Percentiles rank a stretch among this genome's conserved stretches.
phyloP scores from a whole-genome alignment of 257 asterid species.

The Nicotiana undulata region DNA sequence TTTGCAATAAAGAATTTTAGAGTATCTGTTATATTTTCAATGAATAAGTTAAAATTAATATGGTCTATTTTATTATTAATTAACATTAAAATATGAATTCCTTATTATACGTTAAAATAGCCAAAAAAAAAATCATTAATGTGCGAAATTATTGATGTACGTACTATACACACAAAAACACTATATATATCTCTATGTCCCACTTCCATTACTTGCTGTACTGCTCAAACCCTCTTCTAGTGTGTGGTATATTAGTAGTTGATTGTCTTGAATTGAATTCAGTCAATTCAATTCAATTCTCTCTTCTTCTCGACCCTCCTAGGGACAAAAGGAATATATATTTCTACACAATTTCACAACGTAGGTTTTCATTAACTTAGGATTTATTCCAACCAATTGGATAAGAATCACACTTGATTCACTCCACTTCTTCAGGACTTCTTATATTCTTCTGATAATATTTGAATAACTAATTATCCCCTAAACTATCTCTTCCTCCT shows the following conservation, averaged over 20 bases:
- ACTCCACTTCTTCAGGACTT: constrained; percentile 18
- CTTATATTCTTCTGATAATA: background rate
- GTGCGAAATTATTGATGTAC: no score
- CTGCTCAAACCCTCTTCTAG: constrained; percentile 5
- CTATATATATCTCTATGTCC: constrained; percentile 32
- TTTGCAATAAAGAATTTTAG: no score
- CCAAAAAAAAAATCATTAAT: no score
- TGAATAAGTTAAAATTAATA: no score
- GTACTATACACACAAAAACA: background rate
- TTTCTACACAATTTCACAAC: no score
- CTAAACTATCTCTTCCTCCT: background rate
- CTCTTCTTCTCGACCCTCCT: background rate
- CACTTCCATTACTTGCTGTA: constrained; percentile 15
- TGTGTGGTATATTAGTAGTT: constrained; percentile 5
- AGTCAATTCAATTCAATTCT: background rate
- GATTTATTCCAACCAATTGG: constrained; percentile 20
- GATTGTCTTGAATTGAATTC: constrained; percentile 4
- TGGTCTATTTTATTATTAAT: no score
- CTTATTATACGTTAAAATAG: no score
- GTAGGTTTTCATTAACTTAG: background rate
- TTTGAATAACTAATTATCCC: background rate
- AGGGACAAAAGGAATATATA: constrained; percentile 13
- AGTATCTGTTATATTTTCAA: no score
- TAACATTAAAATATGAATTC: no score
- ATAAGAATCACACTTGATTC: constrained; percentile 33